These are phyloP conservation scores for Aphanomyces invadans DNA, from an alignment of 352 stramenopile species.

Conservation along the genomic window DNA sequence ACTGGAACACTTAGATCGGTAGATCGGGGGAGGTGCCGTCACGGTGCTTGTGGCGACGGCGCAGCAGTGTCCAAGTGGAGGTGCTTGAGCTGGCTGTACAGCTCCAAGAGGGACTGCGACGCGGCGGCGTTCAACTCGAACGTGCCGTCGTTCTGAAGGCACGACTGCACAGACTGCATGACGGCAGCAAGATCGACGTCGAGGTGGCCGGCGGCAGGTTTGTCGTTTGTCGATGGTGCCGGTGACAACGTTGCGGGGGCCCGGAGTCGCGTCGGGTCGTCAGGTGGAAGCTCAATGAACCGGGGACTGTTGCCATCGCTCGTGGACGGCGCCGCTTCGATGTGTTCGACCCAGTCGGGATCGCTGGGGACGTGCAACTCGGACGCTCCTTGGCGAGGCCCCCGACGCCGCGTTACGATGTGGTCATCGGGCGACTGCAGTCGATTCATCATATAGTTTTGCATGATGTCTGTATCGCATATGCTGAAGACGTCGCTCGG, in stretches of 20 bases:
- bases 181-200: neutral
- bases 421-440: neutral
- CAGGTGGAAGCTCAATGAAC: neutral
- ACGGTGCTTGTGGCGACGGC: too few relatives aligned
- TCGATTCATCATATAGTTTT: conserved; percentile 1
- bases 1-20: too few relatives aligned
- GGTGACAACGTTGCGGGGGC: too few relatives aligned
- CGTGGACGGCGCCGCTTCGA: neutral
- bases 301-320: neutral
- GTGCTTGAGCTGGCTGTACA: neutral
- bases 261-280: too few relatives aligned
- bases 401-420: neutral
- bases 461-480: neutral
- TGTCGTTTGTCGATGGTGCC: too few relatives aligned
- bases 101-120: neutral
- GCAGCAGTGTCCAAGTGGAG: neutral
- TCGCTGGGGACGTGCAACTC: neutral
- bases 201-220: neutral
- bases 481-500: neutral
- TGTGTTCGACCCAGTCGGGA: neutral
- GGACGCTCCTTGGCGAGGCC: neutral
- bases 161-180: neutral
- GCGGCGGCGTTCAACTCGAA: neutral
- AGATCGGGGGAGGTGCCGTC: too few relatives aligned
- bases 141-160: neutral